Conservation (phyloP, 306 rosid species). For the Gynostemma pentaphyllum region DNA sequence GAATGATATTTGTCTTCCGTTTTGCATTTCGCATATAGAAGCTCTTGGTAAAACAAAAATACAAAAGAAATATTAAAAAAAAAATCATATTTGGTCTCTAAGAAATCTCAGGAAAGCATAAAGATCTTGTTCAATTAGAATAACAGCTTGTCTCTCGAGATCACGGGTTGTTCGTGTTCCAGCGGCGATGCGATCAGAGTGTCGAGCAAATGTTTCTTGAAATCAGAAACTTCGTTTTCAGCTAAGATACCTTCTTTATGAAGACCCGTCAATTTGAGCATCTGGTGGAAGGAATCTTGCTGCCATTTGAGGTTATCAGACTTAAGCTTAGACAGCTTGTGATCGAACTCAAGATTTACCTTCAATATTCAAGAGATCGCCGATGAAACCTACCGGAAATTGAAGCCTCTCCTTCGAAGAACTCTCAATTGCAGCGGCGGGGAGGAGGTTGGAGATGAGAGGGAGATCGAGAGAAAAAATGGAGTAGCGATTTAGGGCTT, state of each 20-base stretch:
- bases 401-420: too few relatives aligned
- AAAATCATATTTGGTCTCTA: background rate
- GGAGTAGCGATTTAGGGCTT: too few relatives aligned
- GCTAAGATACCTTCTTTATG: conserved; percentile 78
- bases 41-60: conserved; percentile 37
- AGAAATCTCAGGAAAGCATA: background rate
- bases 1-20: conserved; percentile 75
- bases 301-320: conserved; percentile 91
- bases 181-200: conserved; percentile 58
- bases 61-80: background rate
- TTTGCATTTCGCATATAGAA: conserved; percentile 70
- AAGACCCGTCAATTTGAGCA: conserved; percentile 79
- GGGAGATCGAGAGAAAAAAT: too few relatives aligned
- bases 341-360: conserved; percentile 58
- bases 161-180: conserved; percentile 46
- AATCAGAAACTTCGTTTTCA: conserved; percentile 52
- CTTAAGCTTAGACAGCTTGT: conserved; percentile 46
- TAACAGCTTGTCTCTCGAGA: conserved; percentile 63
- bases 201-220: conserved; percentile 63
- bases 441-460: too few relatives aligned
- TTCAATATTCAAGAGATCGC: too few relatives aligned
- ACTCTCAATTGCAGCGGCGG: too few relatives aligned
- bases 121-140: conserved; percentile 20
- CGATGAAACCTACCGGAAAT: too few relatives aligned
- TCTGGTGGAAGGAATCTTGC: conserved; percentile 89